Base-by-base conservation (phyloP, 2,329 filamentous ascomycete species). In the Hymenoscyphus scutula region DNA sequence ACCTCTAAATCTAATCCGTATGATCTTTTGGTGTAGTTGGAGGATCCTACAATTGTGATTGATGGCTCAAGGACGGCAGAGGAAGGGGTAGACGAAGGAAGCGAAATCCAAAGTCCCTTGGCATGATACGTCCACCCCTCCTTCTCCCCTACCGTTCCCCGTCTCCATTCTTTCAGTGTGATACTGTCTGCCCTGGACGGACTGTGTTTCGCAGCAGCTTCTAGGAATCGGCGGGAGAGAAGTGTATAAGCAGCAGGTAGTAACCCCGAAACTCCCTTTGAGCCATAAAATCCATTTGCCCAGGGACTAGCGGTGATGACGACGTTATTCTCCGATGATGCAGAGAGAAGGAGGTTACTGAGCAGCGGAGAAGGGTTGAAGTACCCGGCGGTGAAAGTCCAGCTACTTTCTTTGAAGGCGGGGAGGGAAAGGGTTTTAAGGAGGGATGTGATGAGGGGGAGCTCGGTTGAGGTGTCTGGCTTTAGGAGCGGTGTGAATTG, bases 321-420 rank as follows among this genome's bases (percentile, higher is more conserved):
- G 0, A 89, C 93, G 64, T 92, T 95, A 51, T 81, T 82, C 1
- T 78, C 76, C 0, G 88, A 89, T 1, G 87, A 84, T 0, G 91
- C 92, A 6, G 83, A 81, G 34, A 99, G 86, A 0, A 99, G 81
- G 0, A 97, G 84, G 45, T 88, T 84, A 2, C 91, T 93, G 23
- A 98, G 84, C 3, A 88, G 87, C 0, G 92, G 89, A 6, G 92
- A 92, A 61, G 96, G 96, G 78, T 99, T 99, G 80, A 99, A 99
- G 78, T 99, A 99, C 59, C 95, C 95, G 0, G 95, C 95, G 0
- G 95, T 98, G 75, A 99, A 98, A 0, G 92, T 95, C 95, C 95
- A 99, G 15, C 86, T 89, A 0, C 90, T 90, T 37, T 85, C 82
- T 10, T 81, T 78, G 70, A 91, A 90, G 5, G 82, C 78, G 0